Evolutionary conservation across 1,284 basidiomycete species (phyloP), one percentile per base, ranked within the genome.

Genomic region (Leccinum pallidistipes): DNA sequence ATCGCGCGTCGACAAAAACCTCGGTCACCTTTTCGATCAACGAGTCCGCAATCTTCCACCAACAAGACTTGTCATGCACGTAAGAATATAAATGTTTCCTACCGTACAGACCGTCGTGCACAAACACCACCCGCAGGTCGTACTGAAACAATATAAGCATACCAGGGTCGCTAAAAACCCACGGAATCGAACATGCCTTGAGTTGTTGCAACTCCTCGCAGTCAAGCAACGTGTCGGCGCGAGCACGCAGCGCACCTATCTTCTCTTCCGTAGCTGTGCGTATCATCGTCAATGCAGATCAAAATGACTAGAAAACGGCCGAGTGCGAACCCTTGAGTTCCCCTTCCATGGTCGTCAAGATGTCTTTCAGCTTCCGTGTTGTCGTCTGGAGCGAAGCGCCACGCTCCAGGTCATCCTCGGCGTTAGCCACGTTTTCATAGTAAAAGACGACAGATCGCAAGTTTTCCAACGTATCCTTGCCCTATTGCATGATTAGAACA

Each of bases 31-130:
- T 83, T 0, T 81, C 84, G 1, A 90, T 86, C n/a, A 76, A 75
- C 60, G 83, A 81, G 67, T 92, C 90, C n/a, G 87, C 79, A 1
- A 84, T 87, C 74, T 90, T 92, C 89, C 90, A 92, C 91, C 91
- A 92, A 14, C 72, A 77, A 11, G 80, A 83, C 60, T 76, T 75
- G 60, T 88, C 83, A 62, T 86, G 83, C 12, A 91, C 83, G 67
- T 92, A 92, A 5, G 87, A 88, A 70, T 91, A 91, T 3, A 91
- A 75, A 66, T 91, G 87, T 59, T 82, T 87, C 43, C 89, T 80
- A 6, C 90, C 91, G 49, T 84, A 86, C 14, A 91, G 74, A 11
- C 90, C 91, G 12, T 88, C 89, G 66, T 92, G 87, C 47, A 90
- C 79, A 18, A 92, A 78, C 2, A 92, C 90, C 10, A 82, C 86